Evolutionary conservation across 345 rosid species (phyloP).

Genomic region (Erodium maritimum): DNA sequence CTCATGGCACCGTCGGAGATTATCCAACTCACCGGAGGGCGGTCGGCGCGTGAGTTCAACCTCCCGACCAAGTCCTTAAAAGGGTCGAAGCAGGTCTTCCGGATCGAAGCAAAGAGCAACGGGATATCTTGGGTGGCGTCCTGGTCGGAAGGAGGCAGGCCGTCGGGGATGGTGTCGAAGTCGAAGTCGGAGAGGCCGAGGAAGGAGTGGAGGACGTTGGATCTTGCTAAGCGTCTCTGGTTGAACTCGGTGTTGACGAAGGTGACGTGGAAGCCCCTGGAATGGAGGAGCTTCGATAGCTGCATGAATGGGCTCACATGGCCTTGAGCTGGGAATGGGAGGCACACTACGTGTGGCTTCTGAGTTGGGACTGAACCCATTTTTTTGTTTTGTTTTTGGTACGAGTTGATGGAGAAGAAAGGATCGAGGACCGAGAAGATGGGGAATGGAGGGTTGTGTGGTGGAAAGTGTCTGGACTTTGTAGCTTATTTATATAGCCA

Average conservation of each 20-base stretch:
- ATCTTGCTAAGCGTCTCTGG: slow-evolving; percentile 14
- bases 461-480: no score
- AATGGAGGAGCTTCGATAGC: background rate
- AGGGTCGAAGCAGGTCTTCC: slow-evolving; percentile 12
- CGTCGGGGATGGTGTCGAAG: slow-evolving; percentile 24
- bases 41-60: slow-evolving; percentile 8
- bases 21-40: slow-evolving; percentile 20
- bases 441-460: no score
- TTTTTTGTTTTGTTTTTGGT: no score
- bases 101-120: slow-evolving; percentile 4
- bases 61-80: slow-evolving; percentile 13
- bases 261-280: slow-evolving; percentile 23
- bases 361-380: background rate
- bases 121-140: slow-evolving; percentile 12
- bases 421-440: no score
- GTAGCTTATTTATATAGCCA: no score
- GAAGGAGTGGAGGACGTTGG: slow-evolving; percentile 10
- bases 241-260: slow-evolving; percentile 25
- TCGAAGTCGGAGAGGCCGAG: slow-evolving; percentile 6
- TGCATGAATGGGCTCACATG: background rate
- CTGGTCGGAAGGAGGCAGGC: slow-evolving; percentile 16
- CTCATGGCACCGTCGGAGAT: slow-evolving; percentile 20
- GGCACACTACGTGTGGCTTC: background rate
- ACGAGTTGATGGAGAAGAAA: no score
- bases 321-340: background rate